Evolutionary conservation across 75 land plant genomes (phyloP), one percentile per base, ranked within the genome.

Genomic region (Ceratopteris richardii): DNA sequence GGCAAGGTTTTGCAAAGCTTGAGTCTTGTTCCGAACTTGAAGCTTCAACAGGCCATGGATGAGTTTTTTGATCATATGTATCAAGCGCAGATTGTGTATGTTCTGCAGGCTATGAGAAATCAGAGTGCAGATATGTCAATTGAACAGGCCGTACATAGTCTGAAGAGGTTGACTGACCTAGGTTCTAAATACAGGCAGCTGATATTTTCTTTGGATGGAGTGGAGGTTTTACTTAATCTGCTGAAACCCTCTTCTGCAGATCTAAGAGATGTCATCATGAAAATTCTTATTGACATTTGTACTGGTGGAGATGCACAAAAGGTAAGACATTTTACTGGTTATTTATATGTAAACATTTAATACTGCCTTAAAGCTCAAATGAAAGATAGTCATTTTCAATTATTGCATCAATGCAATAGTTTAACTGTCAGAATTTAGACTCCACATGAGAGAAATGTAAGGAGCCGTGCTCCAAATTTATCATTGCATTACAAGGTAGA

Each of bases 11-110:
- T 56, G 26, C 22, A 27, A n/a, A 56, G 57, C 57, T 23, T 56
- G 29, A 14, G 9, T 3, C 26, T 56, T 56, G 57, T 26, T n/a
- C 57, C 29, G 14, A 56, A 56, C 14, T 24, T n/a, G 26, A n/a
- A 18, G 6, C 22, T 56, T n/a, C 19, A 56, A 27, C 25, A 26
- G 19, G 57, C 57, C 19, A 56, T 56, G 29, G 29, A 28, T 18
- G 29, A 56, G 57, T 56, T 24, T 56, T 23, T 56, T 23, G 57
- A 28, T 6, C 57, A 27, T 14, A 27, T 56, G 30, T 24, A 26
- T 27, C 22, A 24, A 23, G 57, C 22, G 14, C 22, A 56, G 29
- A 24, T 56, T 4, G 28, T 18, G 6, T 27, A 28, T n/a, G 25
- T 27, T 5, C 22, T 56, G 19, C 18, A 56, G 30, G 28, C 22